These are phyloP conservation scores for Capsicum pubescens DNA, from an alignment of 257 asterid genomes.

Conservation along the genomic window DNA sequence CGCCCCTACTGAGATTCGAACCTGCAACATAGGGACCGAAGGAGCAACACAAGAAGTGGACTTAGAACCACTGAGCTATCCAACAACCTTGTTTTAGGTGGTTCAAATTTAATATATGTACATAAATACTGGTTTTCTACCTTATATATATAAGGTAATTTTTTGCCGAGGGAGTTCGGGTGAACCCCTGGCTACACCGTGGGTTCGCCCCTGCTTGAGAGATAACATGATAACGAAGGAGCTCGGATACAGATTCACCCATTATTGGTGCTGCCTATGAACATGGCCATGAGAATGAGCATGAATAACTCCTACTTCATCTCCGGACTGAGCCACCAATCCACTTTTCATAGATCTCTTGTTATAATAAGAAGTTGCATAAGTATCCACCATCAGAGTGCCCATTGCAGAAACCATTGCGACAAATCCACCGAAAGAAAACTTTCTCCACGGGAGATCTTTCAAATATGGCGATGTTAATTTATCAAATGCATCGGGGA, in stretches of 20 bases:
- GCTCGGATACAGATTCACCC: neutral
- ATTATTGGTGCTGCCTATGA: constrained; percentile 16
- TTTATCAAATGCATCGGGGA: constrained; percentile 36
- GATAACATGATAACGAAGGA: constrained; percentile 15
- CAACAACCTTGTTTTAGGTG: too few relatives aligned
- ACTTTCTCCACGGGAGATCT: constrained; percentile 33
- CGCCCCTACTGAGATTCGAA: too few relatives aligned
- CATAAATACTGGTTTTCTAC: too few relatives aligned
- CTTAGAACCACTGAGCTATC: too few relatives aligned
- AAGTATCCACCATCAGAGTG: constrained; percentile 37
- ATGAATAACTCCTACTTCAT: constrained; percentile 19
- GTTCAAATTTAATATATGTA: too few relatives aligned
- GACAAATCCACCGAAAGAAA: constrained; percentile 36
- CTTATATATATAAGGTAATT: too few relatives aligned
- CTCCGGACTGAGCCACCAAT: neutral
- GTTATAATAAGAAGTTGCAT: constrained; percentile 31
- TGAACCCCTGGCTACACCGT: too few relatives aligned
- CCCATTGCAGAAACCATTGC: constrained; percentile 40
- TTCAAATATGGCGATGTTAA: constrained; percentile 32
- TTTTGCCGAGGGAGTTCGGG: too few relatives aligned
- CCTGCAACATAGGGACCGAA: too few relatives aligned
- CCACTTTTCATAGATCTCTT: neutral
- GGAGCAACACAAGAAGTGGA: too few relatives aligned
- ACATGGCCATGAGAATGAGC: constrained; percentile 38
- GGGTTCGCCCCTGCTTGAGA: neutral